Percentiles rank a stretch among this genome's conserved stretches.
These are phyloP conservation scores for Mycena leptocephala DNA, from an alignment of 768 basidiomycete species.

Conservation along the genomic window DNA sequence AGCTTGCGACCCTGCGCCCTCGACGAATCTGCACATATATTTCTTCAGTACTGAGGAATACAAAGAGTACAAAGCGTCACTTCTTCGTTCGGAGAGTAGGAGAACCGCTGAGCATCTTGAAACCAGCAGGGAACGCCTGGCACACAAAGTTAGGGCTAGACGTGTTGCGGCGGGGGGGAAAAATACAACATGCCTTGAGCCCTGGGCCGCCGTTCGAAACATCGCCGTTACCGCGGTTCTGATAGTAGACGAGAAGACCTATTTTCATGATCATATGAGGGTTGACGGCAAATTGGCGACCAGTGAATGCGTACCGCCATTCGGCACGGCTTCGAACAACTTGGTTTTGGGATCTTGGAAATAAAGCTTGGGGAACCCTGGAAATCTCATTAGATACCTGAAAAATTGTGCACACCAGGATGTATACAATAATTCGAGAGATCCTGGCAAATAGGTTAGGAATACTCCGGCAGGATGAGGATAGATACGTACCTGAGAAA, in stretches of 20 bases:
- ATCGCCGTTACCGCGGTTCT: slow-evolving; percentile 58
- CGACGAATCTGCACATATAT: slow-evolving; percentile 55
- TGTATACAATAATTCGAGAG: neutral
- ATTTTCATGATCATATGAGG: neutral
- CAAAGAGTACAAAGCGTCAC: slow-evolving; percentile 49
- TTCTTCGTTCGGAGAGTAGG: slow-evolving; percentile 75
- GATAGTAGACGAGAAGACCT: slow-evolving; percentile 60
- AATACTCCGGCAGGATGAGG: neutral
- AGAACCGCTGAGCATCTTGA: slow-evolving; percentile 68
- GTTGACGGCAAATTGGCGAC: neutral
- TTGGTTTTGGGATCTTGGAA: slow-evolving; percentile 58
- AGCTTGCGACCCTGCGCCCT: slow-evolving; percentile 56
- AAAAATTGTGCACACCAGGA: no score
- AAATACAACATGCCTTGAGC: slow-evolving; percentile 36
- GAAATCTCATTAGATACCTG: no score
- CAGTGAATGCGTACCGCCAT: slow-evolving; percentile 42
- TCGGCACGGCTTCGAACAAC: slow-evolving; percentile 54
- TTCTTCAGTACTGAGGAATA: no score
- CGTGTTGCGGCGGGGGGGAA: neutral
- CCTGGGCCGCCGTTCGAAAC: slow-evolving; percentile 56
- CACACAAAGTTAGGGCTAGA: no score
- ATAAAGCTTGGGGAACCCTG: slow-evolving; percentile 59
- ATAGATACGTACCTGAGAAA: neutral
- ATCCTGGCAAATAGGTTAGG: neutral
- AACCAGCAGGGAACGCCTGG: slow-evolving; percentile 59